Base-by-base conservation (phyloP, 371 early-diverging fungal species). In the Mycotypha africana region DNA sequence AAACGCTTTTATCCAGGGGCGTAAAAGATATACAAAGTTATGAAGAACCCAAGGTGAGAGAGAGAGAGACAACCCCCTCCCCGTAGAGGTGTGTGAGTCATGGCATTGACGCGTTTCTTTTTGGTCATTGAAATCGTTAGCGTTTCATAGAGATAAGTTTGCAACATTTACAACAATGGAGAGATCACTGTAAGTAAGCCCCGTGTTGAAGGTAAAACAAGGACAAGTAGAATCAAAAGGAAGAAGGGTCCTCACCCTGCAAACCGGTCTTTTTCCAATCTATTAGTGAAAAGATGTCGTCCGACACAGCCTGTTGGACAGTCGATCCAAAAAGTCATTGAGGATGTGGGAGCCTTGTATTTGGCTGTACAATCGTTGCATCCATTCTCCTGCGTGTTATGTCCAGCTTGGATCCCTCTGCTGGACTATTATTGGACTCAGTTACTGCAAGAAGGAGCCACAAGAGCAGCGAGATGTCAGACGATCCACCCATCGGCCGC, bases 341-440 rank as follows among this genome's bases (percentile, higher is more conserved):
- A 81, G 23, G 78, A 86, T n/a, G 75, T 88, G 38, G 95, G 95
- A n/a, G 82, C 89, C 49, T 49, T 93, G 15, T 92, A 88, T 59
- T 52, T 89, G 33, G 85, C 84, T 41, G 53, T 89, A 21, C 86
- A 84, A 61, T 79, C 79, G 34, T 53, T 72, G 8, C 83, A 89
- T 23, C 81, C 91, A 0, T 74, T 88, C 3, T 78, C 81, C 14
- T 91, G 87, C 44, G 77, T 84, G 26, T 56, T 85, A 1, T 71
- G 79, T 17, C 83, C 83, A 5, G 75, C 78, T 4, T 77, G 83
- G 43, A 59, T 82, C 3, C 74, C 74, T 34, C 79, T 93, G 20
- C 60, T 92, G 37, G 50, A 60, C 15, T 90, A 81, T 67, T 95
- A 93, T 62, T 92, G 93, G 91, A 58, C 63, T 19, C 42, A 53